Evolutionary conservation across 805 yeast genomes (phyloP), one percentile per base, ranked within the genome.

Genomic region (Metschnikowia peoriensis): DNA sequence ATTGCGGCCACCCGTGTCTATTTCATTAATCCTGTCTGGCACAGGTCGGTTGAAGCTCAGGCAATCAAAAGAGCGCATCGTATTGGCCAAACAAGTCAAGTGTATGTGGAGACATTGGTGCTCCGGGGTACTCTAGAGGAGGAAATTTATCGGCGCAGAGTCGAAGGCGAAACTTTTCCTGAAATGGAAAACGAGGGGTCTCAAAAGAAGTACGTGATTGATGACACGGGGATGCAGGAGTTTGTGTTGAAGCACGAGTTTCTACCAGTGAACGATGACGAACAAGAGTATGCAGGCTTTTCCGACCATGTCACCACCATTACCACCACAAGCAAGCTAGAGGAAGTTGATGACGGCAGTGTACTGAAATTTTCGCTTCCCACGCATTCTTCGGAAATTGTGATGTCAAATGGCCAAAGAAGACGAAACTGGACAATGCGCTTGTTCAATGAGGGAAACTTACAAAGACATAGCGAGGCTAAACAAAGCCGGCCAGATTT

Each of bases 51-150:
- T 16, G 91, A 86, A 62, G 90, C 90, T 0, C 91, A 86, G 60
- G 90, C 90, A 0, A 84, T 86, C 45, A 85, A 86, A 57, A 78
- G 92, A 70, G 86, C 90, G 0, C 92, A 86, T 66, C 77, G 91
- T 66, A 86, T 86, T 63, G 91, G 92, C 0, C 91, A 86, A 57
- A 70, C 73, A 0, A 68, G 74, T n/a, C 81, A 81, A 17, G 90
- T 86, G 0, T 68, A 66, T 62, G 91, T 86, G n/a, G 90, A 86
- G 61, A 86, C 90, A 0, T 66, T 86, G 51, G 79, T 86, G 2
- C 63, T 86, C 59, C 70, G 76, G 47, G 84, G 80, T 5, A 86
- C 90, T 0, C 71, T 86, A 44, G 91, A 86, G 58, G 87, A 85
- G 64, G 86, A 83, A 58, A 83, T 86, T 75, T 84, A 83, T 64